Percentiles rank a stretch among this genome's conserved stretches.
Evolutionary conservation across 1,284 basidiomycete genomes (phyloP).

Genomic region (Macrocystidia cucumis): DNA sequence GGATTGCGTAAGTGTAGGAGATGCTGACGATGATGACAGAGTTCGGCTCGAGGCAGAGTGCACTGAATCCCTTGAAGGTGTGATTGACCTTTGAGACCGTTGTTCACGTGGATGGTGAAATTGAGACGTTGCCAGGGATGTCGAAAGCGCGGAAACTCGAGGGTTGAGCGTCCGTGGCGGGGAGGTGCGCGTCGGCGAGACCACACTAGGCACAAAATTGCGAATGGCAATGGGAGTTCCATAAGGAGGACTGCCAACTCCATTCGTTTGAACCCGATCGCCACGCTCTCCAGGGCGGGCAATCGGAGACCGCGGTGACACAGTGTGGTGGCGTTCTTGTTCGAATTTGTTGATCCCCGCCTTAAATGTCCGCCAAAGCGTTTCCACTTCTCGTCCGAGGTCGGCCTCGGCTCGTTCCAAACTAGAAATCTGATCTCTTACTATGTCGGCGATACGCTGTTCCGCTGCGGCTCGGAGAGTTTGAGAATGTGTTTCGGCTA

Average conservation of each 20-base stretch:
- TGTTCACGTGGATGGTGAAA: constrained; percentile 46
- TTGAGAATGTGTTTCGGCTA: constrained; percentile 50
- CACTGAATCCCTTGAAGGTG: no score
- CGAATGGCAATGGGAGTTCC: constrained; percentile 34
- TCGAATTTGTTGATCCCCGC: constrained; percentile 42
- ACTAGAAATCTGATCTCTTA: constrained; percentile 48
- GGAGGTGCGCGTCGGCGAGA: constrained; percentile 26
- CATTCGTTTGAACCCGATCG: constrained; percentile 11
- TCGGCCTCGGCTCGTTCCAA: constrained; percentile 47
- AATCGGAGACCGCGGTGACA: constrained; percentile 10
- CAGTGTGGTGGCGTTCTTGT: constrained; percentile 23
- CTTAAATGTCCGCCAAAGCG: constrained; percentile 54
- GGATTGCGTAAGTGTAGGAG: constrained; percentile 21
- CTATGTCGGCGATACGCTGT: constrained; percentile 45
- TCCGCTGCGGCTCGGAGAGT: constrained; percentile 50
- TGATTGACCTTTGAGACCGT: constrained; percentile 15
- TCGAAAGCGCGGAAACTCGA: constrained; percentile 56
- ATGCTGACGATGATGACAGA: constrained; percentile 7
- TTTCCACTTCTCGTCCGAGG: constrained; percentile 51
- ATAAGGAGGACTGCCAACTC: constrained; percentile 13
- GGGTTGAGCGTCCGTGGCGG: constrained; percentile 29
- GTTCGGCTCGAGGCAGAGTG: no score
- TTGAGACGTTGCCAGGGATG: constrained; percentile 52
- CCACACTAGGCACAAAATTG: constrained; percentile 47
- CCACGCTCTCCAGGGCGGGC: constrained; percentile 16